Conservation (phyloP, 176 grass and related monocot species). For the Oryza glumipatula region DNA sequence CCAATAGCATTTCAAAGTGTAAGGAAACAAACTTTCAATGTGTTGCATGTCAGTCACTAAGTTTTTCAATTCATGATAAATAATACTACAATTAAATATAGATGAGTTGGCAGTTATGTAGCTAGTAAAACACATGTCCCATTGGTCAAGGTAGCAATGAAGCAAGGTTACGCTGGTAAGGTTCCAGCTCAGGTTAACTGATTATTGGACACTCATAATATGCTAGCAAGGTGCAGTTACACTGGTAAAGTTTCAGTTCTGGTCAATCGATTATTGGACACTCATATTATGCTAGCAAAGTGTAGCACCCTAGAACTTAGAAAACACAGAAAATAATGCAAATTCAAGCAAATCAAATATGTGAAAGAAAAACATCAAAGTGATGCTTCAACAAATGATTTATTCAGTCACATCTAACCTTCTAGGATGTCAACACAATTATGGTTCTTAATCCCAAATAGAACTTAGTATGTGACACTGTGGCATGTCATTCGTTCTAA, state of each 20-base stretch:
- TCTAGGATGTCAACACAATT: neutral
- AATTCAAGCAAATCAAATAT: conserved; percentile 21
- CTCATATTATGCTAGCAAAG: neutral
- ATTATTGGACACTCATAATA: neutral
- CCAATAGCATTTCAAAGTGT: neutral
- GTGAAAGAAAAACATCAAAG: neutral
- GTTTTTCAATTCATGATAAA: neutral
- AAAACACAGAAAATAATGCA: neutral
- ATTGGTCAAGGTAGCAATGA: neutral
- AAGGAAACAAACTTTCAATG: neutral
- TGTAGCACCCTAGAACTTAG: neutral
- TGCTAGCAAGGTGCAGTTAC: neutral
- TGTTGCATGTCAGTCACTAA: neutral
- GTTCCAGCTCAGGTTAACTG: neutral
- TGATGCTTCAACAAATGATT: conserved; percentile 13
- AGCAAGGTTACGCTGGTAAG: neutral
- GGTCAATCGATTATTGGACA: neutral
- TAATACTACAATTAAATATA: neutral
- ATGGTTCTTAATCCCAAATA: conserved; percentile 20
- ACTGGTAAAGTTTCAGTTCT: too few relatives aligned
- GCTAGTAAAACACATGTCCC: neutral
- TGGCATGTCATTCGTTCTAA: neutral
- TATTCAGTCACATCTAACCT: neutral
- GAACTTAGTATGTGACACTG: neutral
- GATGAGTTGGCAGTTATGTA: neutral